Percentiles rank a stretch among this genome's conserved stretches.
phyloP scores from a whole-genome alignment of 495 filamentous ascomycete species.

The Chaetomium fimeti region DNA sequence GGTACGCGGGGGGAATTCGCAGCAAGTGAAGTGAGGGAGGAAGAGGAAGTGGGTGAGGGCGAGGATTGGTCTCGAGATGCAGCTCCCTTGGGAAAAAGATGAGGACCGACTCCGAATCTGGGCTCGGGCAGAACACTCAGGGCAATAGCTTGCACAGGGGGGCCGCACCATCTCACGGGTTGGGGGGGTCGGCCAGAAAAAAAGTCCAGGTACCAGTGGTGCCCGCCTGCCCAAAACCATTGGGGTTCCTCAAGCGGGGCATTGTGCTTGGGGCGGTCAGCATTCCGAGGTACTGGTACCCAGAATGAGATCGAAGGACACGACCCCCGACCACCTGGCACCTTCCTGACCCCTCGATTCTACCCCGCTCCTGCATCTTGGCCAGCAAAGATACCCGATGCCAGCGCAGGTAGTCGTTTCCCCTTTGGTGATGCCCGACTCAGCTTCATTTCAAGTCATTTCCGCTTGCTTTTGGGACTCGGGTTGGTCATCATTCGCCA shows the following conservation, averaged over 20 bases:
- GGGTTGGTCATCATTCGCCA: neutral
- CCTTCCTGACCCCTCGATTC: neutral
- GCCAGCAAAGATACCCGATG: slow-evolving; percentile 17
- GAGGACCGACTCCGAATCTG: slow-evolving; percentile 15
- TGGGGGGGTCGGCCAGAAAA: slow-evolving; percentile 26
- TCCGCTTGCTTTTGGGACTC: neutral
- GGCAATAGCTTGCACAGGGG: slow-evolving; percentile 18
- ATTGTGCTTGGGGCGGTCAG: slow-evolving; percentile 33
- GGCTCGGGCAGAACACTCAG: slow-evolving; percentile 18
- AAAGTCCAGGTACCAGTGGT: slow-evolving; percentile 31
- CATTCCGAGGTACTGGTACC: slow-evolving; percentile 36
- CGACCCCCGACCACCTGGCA: slow-evolving; percentile 9
- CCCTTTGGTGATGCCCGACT: slow-evolving; percentile 16
- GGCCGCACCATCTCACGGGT: slow-evolving; percentile 21
- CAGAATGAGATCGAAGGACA: slow-evolving; percentile 3
- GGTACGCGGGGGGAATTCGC: neutral
- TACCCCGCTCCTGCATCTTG: slow-evolving; percentile 22
- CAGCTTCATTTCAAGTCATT: neutral
- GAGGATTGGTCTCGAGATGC: slow-evolving; percentile 25
- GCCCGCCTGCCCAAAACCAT: slow-evolving; percentile 34
- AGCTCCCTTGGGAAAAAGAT: slow-evolving; percentile 21
- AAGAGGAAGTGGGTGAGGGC: slow-evolving; percentile 1
- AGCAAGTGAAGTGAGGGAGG: slow-evolving; percentile 1
- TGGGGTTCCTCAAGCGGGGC: slow-evolving; percentile 36
- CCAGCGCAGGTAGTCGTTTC: too few species aligned